phyloP scores from a whole-genome alignment of 257 asterid species.

The Fraxinus cuspidata region DNA sequence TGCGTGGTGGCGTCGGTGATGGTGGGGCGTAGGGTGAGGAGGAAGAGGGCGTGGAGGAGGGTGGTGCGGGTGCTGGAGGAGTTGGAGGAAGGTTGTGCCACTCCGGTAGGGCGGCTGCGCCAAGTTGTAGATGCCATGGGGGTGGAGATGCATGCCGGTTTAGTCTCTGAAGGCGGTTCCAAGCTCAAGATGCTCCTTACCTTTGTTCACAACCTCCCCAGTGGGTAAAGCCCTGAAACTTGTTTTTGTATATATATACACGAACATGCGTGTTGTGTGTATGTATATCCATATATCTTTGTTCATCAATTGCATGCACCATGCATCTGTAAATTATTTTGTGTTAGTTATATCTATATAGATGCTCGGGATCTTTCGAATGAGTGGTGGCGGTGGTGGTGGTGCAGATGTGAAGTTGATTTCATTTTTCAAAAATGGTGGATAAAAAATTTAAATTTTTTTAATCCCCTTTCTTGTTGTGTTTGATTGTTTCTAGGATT shows the following conservation, averaged over 20 bases:
- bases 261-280: not conserved
- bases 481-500: conserved; percentile 4
- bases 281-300: not conserved
- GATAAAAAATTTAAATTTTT: not conserved
- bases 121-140: not conserved
- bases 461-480: not conserved
- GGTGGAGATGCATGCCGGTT: not conserved
- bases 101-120: conserved; percentile 33
- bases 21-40: conserved; percentile 60
- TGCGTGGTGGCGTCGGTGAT: conserved; percentile 65
- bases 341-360: conserved; percentile 2
- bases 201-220: conserved; percentile 65
- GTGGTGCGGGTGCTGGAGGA: conserved; percentile 62
- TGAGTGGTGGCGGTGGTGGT: not conserved
- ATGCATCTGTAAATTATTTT: conserved; percentile 18
- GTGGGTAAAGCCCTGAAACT: conserved; percentile 58
- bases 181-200: conserved; percentile 92
- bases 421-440: conserved; percentile 4
- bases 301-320: conserved; percentile 25
- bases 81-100: conserved; percentile 69
- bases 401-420: conserved; percentile 10
- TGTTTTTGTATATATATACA: not conserved
- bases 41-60: conserved; percentile 65
- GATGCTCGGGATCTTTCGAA: not conserved
- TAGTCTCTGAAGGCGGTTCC: conserved; percentile 87